Evolutionary conservation across 2,329 filamentous ascomycete species (phyloP).

Genomic region (Parafenestella ontariensis): DNA sequence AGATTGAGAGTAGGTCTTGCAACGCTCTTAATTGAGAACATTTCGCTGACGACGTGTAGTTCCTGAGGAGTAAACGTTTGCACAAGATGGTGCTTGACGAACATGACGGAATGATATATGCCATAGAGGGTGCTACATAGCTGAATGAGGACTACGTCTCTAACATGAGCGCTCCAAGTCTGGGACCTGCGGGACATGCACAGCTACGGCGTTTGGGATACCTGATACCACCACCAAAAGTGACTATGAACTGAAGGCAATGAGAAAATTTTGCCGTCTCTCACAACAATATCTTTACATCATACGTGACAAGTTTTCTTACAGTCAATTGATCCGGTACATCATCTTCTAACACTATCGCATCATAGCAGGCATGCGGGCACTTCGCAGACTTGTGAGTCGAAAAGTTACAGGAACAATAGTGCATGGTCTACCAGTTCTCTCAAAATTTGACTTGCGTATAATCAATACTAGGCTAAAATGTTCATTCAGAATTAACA

Average conservation of each 20-base stretch:
- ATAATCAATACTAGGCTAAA: too few relatives aligned
- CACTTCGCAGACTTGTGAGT: too few relatives aligned
- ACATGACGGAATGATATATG: slow-evolving; percentile 40
- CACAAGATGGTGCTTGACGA: slow-evolving; percentile 25
- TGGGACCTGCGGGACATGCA: slow-evolving; percentile 30
- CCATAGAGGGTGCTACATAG: slow-evolving; percentile 45
- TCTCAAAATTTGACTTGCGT: too few relatives aligned
- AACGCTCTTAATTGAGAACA: not conserved
- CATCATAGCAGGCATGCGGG: too few relatives aligned
- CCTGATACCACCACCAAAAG: slow-evolving; percentile 35
- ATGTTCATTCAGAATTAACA: too few relatives aligned
- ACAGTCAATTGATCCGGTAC: too few relatives aligned
- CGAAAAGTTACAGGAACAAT: too few relatives aligned
- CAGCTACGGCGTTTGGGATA: slow-evolving; percentile 41
- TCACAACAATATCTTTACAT: not conserved
- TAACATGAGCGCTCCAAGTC: slow-evolving; percentile 26
- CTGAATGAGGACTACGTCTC: slow-evolving; percentile 43
- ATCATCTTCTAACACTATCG: too few relatives aligned
- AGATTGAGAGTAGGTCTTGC: slow-evolving; percentile 85
- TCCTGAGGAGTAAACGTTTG: slow-evolving; percentile 80
- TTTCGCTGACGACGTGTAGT: slow-evolving; percentile 63
- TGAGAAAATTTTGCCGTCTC: slow-evolving; percentile 26
- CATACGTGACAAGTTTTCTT: not conserved
- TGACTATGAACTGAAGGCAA: slow-evolving; percentile 33
- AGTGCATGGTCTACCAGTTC: too few relatives aligned